Conservation (phyloP, 2,329 filamentous ascomycete genomes). For the Aspergillus latus region DNA sequence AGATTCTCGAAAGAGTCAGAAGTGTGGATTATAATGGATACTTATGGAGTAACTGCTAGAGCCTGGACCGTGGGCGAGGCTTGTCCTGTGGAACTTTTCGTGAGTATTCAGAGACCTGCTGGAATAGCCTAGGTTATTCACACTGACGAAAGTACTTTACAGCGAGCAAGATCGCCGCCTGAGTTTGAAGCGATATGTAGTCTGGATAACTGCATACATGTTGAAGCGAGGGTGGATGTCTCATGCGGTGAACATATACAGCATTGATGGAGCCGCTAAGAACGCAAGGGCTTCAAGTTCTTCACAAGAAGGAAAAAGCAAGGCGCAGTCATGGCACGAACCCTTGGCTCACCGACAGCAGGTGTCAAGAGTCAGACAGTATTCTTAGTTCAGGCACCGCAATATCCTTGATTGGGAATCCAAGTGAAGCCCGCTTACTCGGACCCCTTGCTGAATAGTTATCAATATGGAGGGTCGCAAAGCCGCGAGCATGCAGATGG, state of each 20-base stretch:
- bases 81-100: no score
- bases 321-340: neutral
- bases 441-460: neutral
- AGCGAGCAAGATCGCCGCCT: no score
- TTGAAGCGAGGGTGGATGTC: neutral
- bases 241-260: neutral
- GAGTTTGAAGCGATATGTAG: neutral
- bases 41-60: no score
- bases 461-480: no score
- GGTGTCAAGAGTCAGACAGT: neutral
- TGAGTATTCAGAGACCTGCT: no score
- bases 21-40: no score
- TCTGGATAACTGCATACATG: neutral
- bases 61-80: no score
- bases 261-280: neutral
- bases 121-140: no score
- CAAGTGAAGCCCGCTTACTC: neutral
- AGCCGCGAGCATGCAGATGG: neutral
- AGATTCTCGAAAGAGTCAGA: no score
- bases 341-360: neutral
- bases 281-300: neutral
- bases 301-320: neutral
- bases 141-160: no score
- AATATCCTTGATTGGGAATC: no score
- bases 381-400: no score